Conservation (phyloP, 257 asterid genomes). For the Solanum chilense region DNA sequence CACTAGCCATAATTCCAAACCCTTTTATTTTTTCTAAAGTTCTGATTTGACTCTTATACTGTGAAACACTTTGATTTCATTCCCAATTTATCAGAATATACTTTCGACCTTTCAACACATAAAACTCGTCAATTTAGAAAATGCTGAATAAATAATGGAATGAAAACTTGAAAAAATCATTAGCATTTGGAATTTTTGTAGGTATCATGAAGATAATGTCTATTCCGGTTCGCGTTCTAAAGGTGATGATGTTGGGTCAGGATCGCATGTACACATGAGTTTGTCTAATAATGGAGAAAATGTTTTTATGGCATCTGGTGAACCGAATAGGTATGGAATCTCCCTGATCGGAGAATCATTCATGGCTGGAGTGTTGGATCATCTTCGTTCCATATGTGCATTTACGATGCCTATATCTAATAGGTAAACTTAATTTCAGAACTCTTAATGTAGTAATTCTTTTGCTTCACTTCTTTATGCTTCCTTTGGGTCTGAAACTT, state of each 20-base stretch:
- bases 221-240: no score
- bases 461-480: neutral
- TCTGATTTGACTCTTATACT: no score
- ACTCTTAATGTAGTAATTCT: neutral
- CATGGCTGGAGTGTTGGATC: constrained; percentile 87
- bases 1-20: no score
- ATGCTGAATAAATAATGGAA: no score
- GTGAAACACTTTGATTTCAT: no score
- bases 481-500: neutral
- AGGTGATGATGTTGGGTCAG: constrained; percentile 65
- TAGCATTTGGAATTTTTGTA: no score
- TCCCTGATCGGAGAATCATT: constrained; percentile 67
- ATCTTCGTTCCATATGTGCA: constrained; percentile 82
- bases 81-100: no score
- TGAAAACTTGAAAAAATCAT: no score
- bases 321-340: constrained; percentile 52
- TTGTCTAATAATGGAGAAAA: constrained; percentile 63
- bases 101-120: no score
- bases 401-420: constrained; percentile 83
- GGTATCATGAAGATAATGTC: no score
- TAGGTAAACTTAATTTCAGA: constrained; percentile 24
- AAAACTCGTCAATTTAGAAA: no score
- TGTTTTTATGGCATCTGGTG: constrained; percentile 47
- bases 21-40: no score
- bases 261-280: constrained; percentile 89